A percentile compares a stretch with the other conserved stretches of the same genome.
Evolutionary conservation across 2,329 filamentous ascomycete species (phyloP).

Genomic region (Trichothecium roseum): DNA sequence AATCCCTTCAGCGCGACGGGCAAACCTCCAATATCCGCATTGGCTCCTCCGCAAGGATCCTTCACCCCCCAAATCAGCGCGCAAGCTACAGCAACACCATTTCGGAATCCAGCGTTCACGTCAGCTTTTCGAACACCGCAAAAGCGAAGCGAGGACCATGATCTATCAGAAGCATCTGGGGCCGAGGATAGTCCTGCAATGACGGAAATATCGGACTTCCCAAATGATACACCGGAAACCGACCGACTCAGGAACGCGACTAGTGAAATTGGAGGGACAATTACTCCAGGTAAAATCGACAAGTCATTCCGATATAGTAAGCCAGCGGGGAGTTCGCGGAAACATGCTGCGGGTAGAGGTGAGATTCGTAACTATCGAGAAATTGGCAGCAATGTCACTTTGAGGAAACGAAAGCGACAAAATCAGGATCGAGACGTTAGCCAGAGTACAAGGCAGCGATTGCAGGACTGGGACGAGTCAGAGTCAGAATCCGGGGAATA

Average conservation of each 20-base stretch:
- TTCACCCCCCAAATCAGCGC: slow-evolving; percentile 12
- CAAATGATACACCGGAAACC: slow-evolving; percentile 40
- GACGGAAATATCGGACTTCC: slow-evolving; percentile 45
- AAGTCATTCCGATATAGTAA: slow-evolving; percentile 35
- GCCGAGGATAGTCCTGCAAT: slow-evolving; percentile 50
- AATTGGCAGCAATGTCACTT: slow-evolving; percentile 32
- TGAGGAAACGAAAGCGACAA: slow-evolving; percentile 40
- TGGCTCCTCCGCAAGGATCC: not conserved
- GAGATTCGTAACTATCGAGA: slow-evolving; percentile 44
- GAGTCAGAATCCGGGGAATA: slow-evolving; percentile 17
- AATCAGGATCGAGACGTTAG: slow-evolving; percentile 38
- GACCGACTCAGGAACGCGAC: slow-evolving; percentile 26
- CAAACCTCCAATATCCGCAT: not conserved
- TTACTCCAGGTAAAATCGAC: slow-evolving; percentile 35
- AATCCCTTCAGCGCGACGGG: slow-evolving; percentile 22
- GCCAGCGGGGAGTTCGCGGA: slow-evolving; percentile 25
- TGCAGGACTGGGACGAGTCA: slow-evolving; percentile 33
- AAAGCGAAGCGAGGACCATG: slow-evolving; percentile 41
- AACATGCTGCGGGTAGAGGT: slow-evolving; percentile 46
- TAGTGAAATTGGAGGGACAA: slow-evolving; percentile 28
- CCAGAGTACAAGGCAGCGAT: not conserved
- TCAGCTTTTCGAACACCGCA: slow-evolving; percentile 55
- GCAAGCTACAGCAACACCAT: slow-evolving; percentile 36
- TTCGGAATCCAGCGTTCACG: slow-evolving; percentile 54
- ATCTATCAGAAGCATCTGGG: slow-evolving; percentile 44